A percentile compares a stretch with the other conserved stretches of the same genome.
These are phyloP conservation scores for Ascosphaera pollenicola DNA, from an alignment of 2,329 filamentous ascomycete genomes.

Conservation along the genomic window DNA sequence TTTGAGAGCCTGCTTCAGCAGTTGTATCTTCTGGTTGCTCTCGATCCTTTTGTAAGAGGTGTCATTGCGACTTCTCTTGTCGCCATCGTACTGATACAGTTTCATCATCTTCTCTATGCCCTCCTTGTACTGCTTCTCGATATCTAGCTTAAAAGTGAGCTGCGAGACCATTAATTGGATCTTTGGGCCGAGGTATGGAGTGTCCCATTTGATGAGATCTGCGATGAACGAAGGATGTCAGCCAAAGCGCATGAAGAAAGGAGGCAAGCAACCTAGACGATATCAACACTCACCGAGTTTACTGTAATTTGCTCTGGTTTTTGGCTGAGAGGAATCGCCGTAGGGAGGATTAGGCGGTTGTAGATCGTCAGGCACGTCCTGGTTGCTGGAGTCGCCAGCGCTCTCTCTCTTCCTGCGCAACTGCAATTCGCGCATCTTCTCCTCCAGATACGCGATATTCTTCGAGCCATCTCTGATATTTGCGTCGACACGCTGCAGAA, in stretches of 20 bases:
- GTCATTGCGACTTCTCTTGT: conserved; percentile 85
- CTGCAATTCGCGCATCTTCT: conserved; percentile 72
- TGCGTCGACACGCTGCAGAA: conserved; percentile 73
- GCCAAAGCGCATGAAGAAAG: neutral
- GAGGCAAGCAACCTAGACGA: neutral
- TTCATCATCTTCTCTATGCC: conserved; percentile 99
- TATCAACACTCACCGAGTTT: conserved; percentile 52
- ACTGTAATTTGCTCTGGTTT: conserved; percentile 71
- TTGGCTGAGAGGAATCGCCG: too few relatives aligned
- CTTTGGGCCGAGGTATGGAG: conserved; percentile 77
- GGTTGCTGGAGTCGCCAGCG: conserved; percentile 7
- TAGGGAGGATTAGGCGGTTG: conserved; percentile 25
- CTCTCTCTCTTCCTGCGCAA: conserved; percentile 45
- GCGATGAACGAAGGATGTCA: conserved; percentile 1
- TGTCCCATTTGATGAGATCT: conserved; percentile 99
- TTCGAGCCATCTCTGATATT: conserved; percentile 85
- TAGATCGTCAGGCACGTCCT: conserved; percentile 17
- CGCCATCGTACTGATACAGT: conserved; percentile 90
- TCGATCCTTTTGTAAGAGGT: conserved; percentile 76
- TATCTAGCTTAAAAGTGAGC: conserved; percentile 94
- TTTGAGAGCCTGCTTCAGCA: conserved; percentile 87
- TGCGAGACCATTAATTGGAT: conserved; percentile 99
- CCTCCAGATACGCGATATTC: conserved; percentile 91
- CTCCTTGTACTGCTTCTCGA: conserved; percentile 97
- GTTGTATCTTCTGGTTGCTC: conserved; percentile 92